Percentiles rank a stretch among this genome's conserved stretches.
Conservation (phyloP, 129 eudicot genomes). For the Mikania micrantha region DNA sequence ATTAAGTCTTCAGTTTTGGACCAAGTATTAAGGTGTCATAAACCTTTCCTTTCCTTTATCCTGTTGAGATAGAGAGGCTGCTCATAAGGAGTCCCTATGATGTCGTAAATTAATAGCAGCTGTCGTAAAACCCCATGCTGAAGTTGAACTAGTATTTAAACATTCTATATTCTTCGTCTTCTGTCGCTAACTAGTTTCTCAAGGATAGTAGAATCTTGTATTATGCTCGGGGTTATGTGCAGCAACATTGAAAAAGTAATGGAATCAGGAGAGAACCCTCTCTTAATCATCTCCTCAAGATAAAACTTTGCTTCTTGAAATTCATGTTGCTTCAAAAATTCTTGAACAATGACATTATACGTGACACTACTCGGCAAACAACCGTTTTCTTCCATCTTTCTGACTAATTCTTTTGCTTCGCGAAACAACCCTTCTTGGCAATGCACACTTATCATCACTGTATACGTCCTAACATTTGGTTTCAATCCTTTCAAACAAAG, state of each 20-base stretch:
- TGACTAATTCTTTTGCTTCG: conserved; percentile 22
- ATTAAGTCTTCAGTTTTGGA: too few relatives aligned
- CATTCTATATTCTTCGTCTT: background rate
- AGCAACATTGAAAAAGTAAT: conserved; percentile 20
- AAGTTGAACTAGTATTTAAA: background rate
- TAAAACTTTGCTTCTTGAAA: conserved; percentile 2
- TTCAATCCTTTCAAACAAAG: conserved; percentile 14
- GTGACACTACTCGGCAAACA: conserved; percentile 19
- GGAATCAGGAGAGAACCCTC: conserved; percentile 25
- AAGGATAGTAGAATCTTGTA: conserved; percentile 13
- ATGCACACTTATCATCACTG: conserved; percentile 9
- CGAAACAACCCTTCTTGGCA: conserved; percentile 17
- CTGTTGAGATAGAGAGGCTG: too few relatives aligned
- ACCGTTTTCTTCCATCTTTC: conserved; percentile 21
- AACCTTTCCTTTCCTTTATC: too few relatives aligned
- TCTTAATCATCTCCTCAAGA: conserved; percentile 21
- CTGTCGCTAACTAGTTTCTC: background rate
- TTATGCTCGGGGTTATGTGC: background rate
- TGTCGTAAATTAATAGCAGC: too few relatives aligned
- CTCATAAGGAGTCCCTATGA: too few relatives aligned
- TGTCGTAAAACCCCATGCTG: too few relatives aligned
- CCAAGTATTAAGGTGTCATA: too few relatives aligned
- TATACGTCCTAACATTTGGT: conserved; percentile 24
- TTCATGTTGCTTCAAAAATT: conserved; percentile 16
- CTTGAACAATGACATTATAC: conserved; percentile 21